A percentile compares a stretch with the other conserved stretches of the same genome.
These are phyloP conservation scores for Arthroderma sp. DNA, from an alignment of 2,329 filamentous ascomycete species.

Conservation along the genomic window DNA sequence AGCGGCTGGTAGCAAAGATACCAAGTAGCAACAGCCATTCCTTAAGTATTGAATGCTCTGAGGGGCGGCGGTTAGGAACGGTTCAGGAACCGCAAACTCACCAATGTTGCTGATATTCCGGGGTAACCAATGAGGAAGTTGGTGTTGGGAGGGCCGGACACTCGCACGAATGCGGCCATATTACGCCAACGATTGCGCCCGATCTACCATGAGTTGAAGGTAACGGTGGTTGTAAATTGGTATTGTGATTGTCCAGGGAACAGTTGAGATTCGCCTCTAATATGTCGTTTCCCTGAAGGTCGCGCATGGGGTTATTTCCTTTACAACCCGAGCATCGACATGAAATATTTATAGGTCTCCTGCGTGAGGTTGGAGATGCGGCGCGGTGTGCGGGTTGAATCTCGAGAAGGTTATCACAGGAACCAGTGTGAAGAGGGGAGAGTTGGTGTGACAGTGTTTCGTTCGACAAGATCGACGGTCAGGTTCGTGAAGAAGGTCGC, in stretches of 20 bases:
- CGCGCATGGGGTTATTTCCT: slow-evolving; percentile 5
- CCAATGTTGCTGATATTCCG: slow-evolving; percentile 91
- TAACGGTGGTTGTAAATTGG: background rate
- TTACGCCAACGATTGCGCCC: slow-evolving; percentile 16
- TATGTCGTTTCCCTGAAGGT: background rate
- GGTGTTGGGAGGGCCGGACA: slow-evolving; percentile 93
- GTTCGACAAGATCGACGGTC: too few relatives aligned
- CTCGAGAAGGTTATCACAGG: too few relatives aligned
- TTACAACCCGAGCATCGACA: background rate
- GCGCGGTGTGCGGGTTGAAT: too few relatives aligned
- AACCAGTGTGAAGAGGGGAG: too few relatives aligned
- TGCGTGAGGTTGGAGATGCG: too few relatives aligned
- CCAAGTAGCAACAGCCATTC: background rate
- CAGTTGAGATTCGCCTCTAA: slow-evolving; percentile 1
- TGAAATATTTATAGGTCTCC: too few relatives aligned
- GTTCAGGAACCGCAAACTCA: slow-evolving; percentile 39
- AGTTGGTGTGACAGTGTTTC: too few relatives aligned
- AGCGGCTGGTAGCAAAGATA: too few relatives aligned
- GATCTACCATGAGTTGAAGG: slow-evolving; percentile 10
- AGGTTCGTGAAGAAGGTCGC: too few relatives aligned
- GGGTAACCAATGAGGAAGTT: slow-evolving; percentile 95
- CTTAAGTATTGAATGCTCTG: background rate
- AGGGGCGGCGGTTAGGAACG: background rate
- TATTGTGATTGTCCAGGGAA: background rate
- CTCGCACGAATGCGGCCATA: slow-evolving; percentile 77